Evolutionary conservation across 1,284 basidiomycete species (phyloP), one percentile per base, ranked within the genome.

Genomic region (Phellopilus nigrolimitatus): DNA sequence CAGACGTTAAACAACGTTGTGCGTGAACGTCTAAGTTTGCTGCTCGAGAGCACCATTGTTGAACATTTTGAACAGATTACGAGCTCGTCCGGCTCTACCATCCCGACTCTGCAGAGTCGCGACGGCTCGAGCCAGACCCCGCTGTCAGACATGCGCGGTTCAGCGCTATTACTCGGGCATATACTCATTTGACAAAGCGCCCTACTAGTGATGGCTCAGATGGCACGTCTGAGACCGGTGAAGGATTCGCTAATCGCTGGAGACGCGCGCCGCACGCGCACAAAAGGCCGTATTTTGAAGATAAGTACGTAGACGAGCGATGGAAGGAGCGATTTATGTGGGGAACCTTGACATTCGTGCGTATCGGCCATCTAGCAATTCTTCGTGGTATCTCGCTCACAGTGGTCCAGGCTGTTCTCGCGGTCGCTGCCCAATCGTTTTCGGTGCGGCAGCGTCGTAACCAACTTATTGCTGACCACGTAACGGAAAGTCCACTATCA

Each of bases 31-130:
- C 34, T 45, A 42, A n/a, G n/a, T n/a, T n/a, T n/a, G n/a, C n/a
- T n/a, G n/a, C n/a, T n/a, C n/a, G n/a, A n/a, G n/a, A n/a, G n/a
- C n/a, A n/a, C n/a, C n/a, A n/a, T n/a, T n/a, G 40, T 13, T 4
- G 13, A 34, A 13, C 27, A 28, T 33, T 30, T 17, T 21, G 12
- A 22, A n/a, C 56, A 87, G 84, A 87, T 64, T 86, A 81, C 59
- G 84, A 87, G 49, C 75, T 87, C 31, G 84, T 87, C 33, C 74
- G 80, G 30, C 68, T 76, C 24, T 83, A 87, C 62, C 84, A 87
- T 60, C 84, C 84, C 2, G 84, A 87, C 61, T 82, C 84, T 0
- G 68, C 72, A 0, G 62, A 74, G 24, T 74, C 74, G 41, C 73
- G 76, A 2, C 61, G 64, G 2, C 60, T 77, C 30, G 65, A 78